These are phyloP conservation scores for Paramecium biaurelia DNA, from an alignment of 73 alveolate genomes.

Conservation along the genomic window DNA sequence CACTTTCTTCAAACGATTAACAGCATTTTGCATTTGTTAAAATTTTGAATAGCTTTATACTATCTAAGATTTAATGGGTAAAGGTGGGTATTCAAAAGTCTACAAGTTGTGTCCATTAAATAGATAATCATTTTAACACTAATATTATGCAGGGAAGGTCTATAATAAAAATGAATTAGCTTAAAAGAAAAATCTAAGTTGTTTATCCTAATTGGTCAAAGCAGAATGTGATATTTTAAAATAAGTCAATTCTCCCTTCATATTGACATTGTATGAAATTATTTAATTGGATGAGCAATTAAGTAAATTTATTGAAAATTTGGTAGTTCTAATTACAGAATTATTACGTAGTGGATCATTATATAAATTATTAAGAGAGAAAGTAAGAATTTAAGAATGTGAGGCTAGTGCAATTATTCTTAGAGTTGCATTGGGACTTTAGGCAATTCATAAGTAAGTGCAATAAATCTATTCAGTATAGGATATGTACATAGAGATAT, in stretches of 20 bases:
- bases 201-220: neutral
- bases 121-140: neutral
- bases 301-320: neutral
- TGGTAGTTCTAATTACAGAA: slow-evolving; percentile 15
- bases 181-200: neutral
- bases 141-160: slow-evolving; percentile 4
- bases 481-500: slow-evolving; percentile 61
- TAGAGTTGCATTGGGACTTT: neutral
- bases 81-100: slow-evolving; percentile 46
- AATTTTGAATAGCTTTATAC: slow-evolving; percentile 26
- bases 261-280: neutral
- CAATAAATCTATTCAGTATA: neutral
- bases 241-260: neutral
- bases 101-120: neutral
- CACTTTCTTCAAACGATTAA: neutral
- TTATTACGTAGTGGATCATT: neutral
- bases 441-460: neutral
- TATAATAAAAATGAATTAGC: neutral
- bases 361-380: neutral
- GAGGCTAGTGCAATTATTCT: neutral
- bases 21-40: neutral
- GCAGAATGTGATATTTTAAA: neutral
- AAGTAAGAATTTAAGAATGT: neutral
- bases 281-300: slow-evolving; percentile 1
- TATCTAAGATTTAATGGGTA: slow-evolving; percentile 1